phyloP scores from a whole-genome alignment of 2,329 filamentous ascomycete species.

The Aureobasidium sp. region DNA sequence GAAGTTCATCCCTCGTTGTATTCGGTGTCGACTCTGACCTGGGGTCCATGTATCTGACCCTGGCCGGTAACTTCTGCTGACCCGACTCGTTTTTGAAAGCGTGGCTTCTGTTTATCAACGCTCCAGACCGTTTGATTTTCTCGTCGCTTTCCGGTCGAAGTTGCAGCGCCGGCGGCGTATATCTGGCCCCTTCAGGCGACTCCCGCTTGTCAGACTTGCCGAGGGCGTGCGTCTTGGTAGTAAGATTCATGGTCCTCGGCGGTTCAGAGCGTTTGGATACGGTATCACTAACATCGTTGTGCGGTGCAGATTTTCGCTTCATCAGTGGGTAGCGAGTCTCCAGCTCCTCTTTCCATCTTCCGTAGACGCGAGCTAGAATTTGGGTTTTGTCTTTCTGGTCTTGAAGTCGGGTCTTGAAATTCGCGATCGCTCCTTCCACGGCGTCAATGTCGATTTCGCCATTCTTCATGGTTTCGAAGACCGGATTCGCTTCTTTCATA shows the following conservation, averaged over 20 bases:
- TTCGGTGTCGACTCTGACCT: background rate
- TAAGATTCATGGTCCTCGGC: background rate
- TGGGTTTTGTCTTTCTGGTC: background rate
- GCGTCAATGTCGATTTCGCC: background rate
- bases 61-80: background rate
- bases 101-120: too few relatives aligned
- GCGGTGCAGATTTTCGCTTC: background rate
- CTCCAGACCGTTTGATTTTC: too few relatives aligned
- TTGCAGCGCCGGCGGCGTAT: too few relatives aligned
- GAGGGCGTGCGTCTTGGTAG: too few relatives aligned
- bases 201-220: background rate
- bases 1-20: too few relatives aligned
- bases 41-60: background rate
- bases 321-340: background rate
- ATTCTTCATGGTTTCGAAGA: background rate
- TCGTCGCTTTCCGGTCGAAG: too few relatives aligned
- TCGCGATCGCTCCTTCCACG: background rate
- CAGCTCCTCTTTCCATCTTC: background rate
- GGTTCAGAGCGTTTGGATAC: background rate
- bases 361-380: background rate
- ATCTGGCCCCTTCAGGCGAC: background rate
- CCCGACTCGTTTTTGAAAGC: too few relatives aligned
- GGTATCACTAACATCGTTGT: background rate
- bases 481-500: background rate
- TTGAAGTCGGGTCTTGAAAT: background rate